Percentiles rank a stretch among this genome's conserved stretches.
Conservation (phyloP, 768 basidiomycete genomes). For the Mycena polygramma region DNA sequence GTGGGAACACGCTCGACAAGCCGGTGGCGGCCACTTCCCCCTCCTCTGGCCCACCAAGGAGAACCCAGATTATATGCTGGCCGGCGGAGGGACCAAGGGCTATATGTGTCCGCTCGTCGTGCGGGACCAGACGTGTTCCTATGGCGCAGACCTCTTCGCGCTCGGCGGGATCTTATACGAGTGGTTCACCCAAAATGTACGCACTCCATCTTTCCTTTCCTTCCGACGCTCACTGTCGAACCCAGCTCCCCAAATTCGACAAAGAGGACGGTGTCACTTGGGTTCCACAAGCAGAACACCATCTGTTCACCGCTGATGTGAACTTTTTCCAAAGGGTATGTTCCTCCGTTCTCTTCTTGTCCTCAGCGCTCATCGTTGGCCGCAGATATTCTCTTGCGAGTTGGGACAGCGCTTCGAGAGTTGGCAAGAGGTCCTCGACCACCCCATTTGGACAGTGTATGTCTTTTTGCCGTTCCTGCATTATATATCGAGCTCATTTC, state of each 20-base stretch:
- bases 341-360: neutral
- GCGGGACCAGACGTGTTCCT: neutral
- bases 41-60: neutral
- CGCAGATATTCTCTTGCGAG: neutral
- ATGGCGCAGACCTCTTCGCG: conserved; percentile 8
- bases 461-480: neutral
- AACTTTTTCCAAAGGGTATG: neutral
- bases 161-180: neutral
- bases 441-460: conserved; percentile 13
- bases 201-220: neutral
- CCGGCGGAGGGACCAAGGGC: neutral
- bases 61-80: neutral
- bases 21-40: neutral
- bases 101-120: neutral
- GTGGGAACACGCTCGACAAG: neutral
- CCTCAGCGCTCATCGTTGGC: neutral
- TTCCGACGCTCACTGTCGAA: neutral
- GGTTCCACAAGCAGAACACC: no score
- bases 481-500: neutral
- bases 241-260: neutral
- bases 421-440: neutral
- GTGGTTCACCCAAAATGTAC: neutral
- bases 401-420: neutral
- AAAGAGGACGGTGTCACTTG: no score
- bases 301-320: neutral